These are phyloP conservation scores for Mortierella claussenii DNA, from an alignment of 192 early-diverging fungal genomes.

Conservation along the genomic window DNA sequence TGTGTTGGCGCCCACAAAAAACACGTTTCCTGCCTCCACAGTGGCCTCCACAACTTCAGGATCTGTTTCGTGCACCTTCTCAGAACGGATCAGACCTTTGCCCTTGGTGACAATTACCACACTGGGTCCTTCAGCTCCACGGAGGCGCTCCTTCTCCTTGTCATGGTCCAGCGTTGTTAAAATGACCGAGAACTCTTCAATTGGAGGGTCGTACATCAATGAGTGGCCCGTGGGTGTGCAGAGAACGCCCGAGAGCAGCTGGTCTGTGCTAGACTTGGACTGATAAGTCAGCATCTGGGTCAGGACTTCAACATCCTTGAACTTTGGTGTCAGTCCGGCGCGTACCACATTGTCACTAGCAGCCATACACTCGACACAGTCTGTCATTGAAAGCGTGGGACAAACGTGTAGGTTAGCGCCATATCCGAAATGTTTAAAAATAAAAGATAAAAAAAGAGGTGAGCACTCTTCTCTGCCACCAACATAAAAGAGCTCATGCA, in stretches of 20 bases:
- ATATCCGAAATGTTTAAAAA: constrained; percentile 8
- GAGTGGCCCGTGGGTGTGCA: constrained; percentile 61
- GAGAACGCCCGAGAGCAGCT: constrained; percentile 76
- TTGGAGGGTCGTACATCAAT: constrained; percentile 94
- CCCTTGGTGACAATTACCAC: constrained; percentile 89
- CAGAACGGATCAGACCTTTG: constrained; percentile 61
- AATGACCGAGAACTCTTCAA: constrained; percentile 93
- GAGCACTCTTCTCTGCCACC: too few relatives aligned
- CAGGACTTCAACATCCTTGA: constrained; percentile 93
- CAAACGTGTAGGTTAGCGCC: neutral
- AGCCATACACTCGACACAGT: constrained; percentile 99
- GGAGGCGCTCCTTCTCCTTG: constrained; percentile 62
- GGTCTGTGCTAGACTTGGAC: constrained; percentile 79
- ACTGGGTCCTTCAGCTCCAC: constrained; percentile 80
- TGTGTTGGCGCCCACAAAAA: constrained; percentile 77
- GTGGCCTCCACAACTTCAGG: constrained; percentile 20
- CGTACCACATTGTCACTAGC: constrained; percentile 97
- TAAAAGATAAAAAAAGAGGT: constrained; percentile 7
- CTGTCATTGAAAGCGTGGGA: constrained; percentile 50
- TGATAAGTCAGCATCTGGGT: constrained; percentile 93
- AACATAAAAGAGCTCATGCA: neutral
- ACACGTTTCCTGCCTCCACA: constrained; percentile 74
- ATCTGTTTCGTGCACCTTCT: constrained; percentile 30
- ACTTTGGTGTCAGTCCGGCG: constrained; percentile 96
- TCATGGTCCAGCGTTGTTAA: constrained; percentile 63